phyloP scores from a whole-genome alignment of 345 rosid genomes.

The Durio zibethinus region DNA sequence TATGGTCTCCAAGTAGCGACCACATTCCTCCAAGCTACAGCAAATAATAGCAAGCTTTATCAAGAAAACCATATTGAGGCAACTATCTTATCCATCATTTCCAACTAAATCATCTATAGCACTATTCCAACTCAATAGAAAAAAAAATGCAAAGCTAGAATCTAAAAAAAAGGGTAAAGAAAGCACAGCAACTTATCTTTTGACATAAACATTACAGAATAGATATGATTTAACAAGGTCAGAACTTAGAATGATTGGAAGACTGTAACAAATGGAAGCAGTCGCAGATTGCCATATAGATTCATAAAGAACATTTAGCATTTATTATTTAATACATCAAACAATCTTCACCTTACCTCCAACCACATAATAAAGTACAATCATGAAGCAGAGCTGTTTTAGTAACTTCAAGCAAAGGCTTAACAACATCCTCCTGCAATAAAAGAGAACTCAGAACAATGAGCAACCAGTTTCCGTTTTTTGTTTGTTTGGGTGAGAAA shows the following conservation, averaged over 20 bases:
- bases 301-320: not conserved
- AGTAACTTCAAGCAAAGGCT: slow-evolving; percentile 80
- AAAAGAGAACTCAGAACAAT: slow-evolving; percentile 17
- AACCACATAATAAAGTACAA: slow-evolving; percentile 81
- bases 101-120: not conserved
- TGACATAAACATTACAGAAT: not conserved
- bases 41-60: slow-evolving; percentile 7
- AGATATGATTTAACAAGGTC: not conserved
- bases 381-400: slow-evolving; percentile 84
- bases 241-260: not conserved
- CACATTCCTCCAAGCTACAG: slow-evolving; percentile 92
- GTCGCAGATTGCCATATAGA: not conserved
- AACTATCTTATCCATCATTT: not conserved
- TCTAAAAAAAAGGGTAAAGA: not conserved
- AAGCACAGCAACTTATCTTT: not conserved
- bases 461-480: not conserved
- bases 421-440: slow-evolving; percentile 69
- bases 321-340: not conserved
- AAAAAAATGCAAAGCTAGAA: not conserved
- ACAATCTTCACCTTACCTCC: slow-evolving; percentile 49
- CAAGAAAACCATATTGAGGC: not conserved
- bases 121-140: not conserved
- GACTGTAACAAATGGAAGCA: not conserved
- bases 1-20: slow-evolving; percentile 91
- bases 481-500: not conserved